These are phyloP conservation scores for Glycyrrhiza uralensis DNA, from an alignment of 306 rosid genomes.

Conservation along the genomic window DNA sequence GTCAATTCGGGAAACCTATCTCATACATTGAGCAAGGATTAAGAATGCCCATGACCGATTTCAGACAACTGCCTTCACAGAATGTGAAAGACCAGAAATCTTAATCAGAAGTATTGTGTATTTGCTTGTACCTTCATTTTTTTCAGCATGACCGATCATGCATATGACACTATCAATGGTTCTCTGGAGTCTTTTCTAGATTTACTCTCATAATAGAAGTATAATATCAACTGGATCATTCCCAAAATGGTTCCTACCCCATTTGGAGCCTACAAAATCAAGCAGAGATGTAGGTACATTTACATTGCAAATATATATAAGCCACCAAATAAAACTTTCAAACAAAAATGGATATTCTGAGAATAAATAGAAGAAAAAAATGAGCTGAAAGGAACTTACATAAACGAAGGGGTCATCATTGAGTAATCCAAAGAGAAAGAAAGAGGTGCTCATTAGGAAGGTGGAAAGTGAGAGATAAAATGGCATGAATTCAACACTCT, in stretches of 20 bases:
- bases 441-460: conserved; percentile 76
- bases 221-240: conserved; percentile 62
- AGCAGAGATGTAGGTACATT: background rate
- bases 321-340: background rate
- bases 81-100: conserved; percentile 2
- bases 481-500: conserved; percentile 92
- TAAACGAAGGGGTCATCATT: conserved; percentile 59
- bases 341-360: background rate
- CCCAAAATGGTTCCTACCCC: conserved; percentile 91
- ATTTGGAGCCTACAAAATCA: conserved; percentile 68
- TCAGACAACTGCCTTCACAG: conserved; percentile 11
- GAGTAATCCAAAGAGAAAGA: conserved; percentile 71
- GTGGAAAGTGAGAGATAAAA: conserved; percentile 90
- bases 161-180: conserved; percentile 63
- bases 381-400: conserved; percentile 42
- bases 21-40: background rate
- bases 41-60: background rate
- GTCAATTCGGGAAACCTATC: conserved; percentile 5
- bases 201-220: conserved; percentile 38
- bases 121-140: conserved; percentile 19
- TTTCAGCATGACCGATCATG: conserved; percentile 29
- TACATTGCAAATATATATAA: background rate
- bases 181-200: conserved; percentile 46
- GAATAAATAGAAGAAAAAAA: background rate
- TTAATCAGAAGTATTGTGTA: conserved; percentile 2